Base-by-base conservation (phyloP, 75 land plant genomes). In the Isoetes taiwanensis region DNA sequence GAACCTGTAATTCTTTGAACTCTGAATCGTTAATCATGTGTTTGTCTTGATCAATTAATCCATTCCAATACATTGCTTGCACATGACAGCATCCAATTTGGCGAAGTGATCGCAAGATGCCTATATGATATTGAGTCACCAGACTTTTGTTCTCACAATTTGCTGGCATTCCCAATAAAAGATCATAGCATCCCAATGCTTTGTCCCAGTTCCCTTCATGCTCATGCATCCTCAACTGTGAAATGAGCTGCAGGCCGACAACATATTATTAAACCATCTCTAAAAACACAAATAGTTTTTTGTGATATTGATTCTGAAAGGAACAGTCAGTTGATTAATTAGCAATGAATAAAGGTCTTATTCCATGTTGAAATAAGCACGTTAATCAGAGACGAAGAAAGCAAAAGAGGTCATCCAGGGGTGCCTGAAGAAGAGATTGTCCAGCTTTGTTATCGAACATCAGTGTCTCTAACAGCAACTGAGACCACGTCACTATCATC, bases 161-260 rank as follows among this genome's bases (percentile, higher is more conserved):
- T 35, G 55, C 35, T 27, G 56, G 61, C 19, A 78, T 69, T 54
- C 84, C 75, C 34, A 80, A 77, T 54, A 78, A 79, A 30, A 94
- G 62, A 62, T 94, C 99, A 71, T 89, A 80, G 20, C 65, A 73
- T 52, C 85, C 90, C 42, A 90, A 65, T 41, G 96, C 96, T 62
- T 80, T 89, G 54, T 70, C 81, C 99, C 99, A 89, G 43, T 85
- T 89, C 41, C 96, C 99, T 61, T 94, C 99, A 69, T 94, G 99
- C 74, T 94, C 99, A 56, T 75, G 78, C 4, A 77, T 81, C 29
- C 71, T 61, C 23, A 85, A 67, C 72, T 94, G 99, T 32, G 96
- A 80, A 30, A 61, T 65, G 68, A 89, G 67, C 99, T 89, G 67
- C 21, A 38, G 21, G 58, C 28, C 61, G 39, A 8, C 33, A 30